phyloP scores from a whole-genome alignment of 768 basidiomycete genomes.

The Suillus weaverae region DNA sequence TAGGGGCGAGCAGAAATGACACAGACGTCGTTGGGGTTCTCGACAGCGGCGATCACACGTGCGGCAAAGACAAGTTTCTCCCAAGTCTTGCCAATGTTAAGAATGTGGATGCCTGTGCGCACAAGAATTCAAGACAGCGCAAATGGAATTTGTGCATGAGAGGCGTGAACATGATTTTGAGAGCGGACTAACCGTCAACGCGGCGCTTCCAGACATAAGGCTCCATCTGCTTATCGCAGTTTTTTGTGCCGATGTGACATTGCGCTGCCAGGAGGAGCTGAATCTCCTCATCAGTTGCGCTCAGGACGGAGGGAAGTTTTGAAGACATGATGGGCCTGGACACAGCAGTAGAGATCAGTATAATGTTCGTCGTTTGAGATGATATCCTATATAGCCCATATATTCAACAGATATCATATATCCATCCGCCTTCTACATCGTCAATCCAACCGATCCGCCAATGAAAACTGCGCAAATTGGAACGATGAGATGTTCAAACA shows the following conservation, averaged over 20 bases:
- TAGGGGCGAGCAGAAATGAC: slow-evolving; percentile 98
- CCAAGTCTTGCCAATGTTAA: slow-evolving; percentile 99
- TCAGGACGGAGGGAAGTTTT: slow-evolving; percentile 92
- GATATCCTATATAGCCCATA: slow-evolving; percentile 15
- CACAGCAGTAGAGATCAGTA: neutral
- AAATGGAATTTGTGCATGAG: slow-evolving; percentile 12
- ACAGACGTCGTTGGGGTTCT: slow-evolving; percentile 97
- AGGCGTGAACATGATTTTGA: slow-evolving; percentile 12
- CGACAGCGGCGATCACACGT: slow-evolving; percentile 94
- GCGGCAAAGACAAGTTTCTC: slow-evolving; percentile 99
- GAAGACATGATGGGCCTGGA: slow-evolving; percentile 55
- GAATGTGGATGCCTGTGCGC: slow-evolving; percentile 82
- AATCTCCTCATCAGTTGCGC: slow-evolving; percentile 97
- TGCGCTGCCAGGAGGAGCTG: slow-evolving; percentile 93
- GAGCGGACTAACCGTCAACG: slow-evolving; percentile 72
- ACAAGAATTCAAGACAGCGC: neutral
- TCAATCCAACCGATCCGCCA: slow-evolving; percentile 27
- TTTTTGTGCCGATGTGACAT: slow-evolving; percentile 97
- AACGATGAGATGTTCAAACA: slow-evolving; percentile 24
- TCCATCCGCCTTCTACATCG: slow-evolving; percentile 34
- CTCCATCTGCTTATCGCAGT: slow-evolving; percentile 99
- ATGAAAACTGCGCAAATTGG: slow-evolving; percentile 12
- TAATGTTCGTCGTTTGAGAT: slow-evolving; percentile 17
- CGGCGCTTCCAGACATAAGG: slow-evolving; percentile 98
- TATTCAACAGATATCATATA: slow-evolving; percentile 33